These are phyloP conservation scores for Heterobasidion annosum DNA, from an alignment of 1,284 basidiomycete species.

Conservation along the genomic window DNA sequence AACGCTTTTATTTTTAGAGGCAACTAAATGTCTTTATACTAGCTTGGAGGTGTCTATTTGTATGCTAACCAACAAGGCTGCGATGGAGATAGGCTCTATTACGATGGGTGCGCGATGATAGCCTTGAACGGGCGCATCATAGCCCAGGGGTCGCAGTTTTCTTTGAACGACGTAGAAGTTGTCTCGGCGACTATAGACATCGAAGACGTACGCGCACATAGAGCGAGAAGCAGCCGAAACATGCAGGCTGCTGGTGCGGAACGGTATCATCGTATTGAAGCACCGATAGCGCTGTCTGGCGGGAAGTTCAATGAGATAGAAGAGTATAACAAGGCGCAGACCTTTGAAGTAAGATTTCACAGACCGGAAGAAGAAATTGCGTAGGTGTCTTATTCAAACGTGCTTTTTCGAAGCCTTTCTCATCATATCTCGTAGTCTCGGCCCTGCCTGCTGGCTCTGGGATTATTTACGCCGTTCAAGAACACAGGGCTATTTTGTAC, in stretches of 20 bases:
- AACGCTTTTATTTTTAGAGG: not conserved
- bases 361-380: conserved; percentile 95
- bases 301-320: conserved; percentile 59
- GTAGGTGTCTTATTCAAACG: conserved; percentile 37
- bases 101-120: conserved; percentile 95
- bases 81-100: conserved; percentile 96
- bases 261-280: conserved; percentile 71
- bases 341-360: conserved; percentile 69
- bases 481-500: conserved; percentile 93
- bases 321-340: conserved; percentile 27
- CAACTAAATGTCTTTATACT: not conserved
- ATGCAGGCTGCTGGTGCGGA: conserved; percentile 82
- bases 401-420: not conserved
- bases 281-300: conserved; percentile 68
- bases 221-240: conserved; percentile 73
- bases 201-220: conserved; percentile 86
- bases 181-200: conserved; percentile 93
- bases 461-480: conserved; percentile 94
- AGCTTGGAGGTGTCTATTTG: conserved; percentile 95
- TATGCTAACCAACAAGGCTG: conserved; percentile 99
- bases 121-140: conserved; percentile 89
- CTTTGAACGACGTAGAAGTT: conserved; percentile 91
- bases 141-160: conserved; percentile 96
- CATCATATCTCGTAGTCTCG: conserved; percentile 47
- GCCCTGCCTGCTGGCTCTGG: conserved; percentile 99